Conservation (phyloP, 2,329 filamentous ascomycete species). For the Aspergillus clavatus region DNA sequence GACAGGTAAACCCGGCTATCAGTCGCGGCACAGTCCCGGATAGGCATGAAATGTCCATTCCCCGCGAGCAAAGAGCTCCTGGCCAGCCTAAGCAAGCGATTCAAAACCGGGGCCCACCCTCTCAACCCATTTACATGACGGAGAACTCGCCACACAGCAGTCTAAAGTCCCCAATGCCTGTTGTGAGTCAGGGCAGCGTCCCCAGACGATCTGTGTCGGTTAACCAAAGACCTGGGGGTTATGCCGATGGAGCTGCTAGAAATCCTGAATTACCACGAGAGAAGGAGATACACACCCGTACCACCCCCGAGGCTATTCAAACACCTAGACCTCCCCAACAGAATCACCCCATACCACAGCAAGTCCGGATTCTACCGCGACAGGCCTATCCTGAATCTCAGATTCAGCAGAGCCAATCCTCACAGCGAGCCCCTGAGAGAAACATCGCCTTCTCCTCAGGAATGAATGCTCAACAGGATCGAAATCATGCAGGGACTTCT, state of each 20-base stretch:
- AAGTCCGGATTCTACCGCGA: background rate
- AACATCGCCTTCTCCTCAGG: background rate
- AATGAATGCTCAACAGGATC: background rate
- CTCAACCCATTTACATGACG: slow-evolving; percentile 17
- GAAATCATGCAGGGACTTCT: background rate
- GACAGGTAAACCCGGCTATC: background rate
- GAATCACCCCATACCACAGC: background rate
- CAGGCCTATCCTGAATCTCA: background rate
- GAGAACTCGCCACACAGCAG: slow-evolving; percentile 21
- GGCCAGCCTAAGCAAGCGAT: background rate
- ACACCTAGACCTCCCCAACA: background rate
- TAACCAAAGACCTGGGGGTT: slow-evolving; percentile 10
- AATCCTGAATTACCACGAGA: slow-evolving; percentile 7
- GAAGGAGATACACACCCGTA: background rate
- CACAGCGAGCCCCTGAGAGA: slow-evolving; percentile 1
- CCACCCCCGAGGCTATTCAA: background rate
- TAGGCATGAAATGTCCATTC: background rate
- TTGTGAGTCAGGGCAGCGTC: slow-evolving; percentile 16
- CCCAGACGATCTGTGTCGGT: slow-evolving; percentile 26
- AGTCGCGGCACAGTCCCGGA: background rate
- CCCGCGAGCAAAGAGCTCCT: background rate
- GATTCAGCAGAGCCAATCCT: background rate
- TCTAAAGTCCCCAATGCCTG: slow-evolving; percentile 1
- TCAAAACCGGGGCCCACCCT: slow-evolving; percentile 11
- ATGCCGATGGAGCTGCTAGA: slow-evolving; percentile 1